Percentiles rank a stretch among this genome's conserved stretches.
Evolutionary conservation across 2,329 filamentous ascomycete species (phyloP).

Genomic region (Diaporthe australafricana): DNA sequence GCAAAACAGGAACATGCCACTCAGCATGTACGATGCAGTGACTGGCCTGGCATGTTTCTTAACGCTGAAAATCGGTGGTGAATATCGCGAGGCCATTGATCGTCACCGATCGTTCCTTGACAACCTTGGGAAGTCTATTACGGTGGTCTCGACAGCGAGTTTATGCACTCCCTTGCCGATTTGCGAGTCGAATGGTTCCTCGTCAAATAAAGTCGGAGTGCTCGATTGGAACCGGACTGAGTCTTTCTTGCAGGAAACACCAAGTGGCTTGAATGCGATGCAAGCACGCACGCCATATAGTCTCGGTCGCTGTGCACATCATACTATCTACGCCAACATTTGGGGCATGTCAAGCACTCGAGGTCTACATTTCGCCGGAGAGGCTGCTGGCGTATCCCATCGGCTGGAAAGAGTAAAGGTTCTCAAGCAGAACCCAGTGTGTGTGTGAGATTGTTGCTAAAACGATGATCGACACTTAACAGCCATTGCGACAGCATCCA

Average conservation of each 20-base stretch:
- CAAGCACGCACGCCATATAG: background rate
- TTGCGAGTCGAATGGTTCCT: conserved; percentile 38
- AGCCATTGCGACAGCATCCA: too few relatives aligned
- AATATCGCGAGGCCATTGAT: conserved; percentile 40
- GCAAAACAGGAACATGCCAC: conserved; percentile 37
- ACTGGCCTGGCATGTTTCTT: conserved; percentile 39
- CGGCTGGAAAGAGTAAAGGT: conserved; percentile 10
- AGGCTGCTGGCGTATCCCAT: conserved; percentile 1
- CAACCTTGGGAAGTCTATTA: too few relatives aligned
- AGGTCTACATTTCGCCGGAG: background rate
- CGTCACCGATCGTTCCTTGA: conserved; percentile 39
- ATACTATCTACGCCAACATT: background rate
- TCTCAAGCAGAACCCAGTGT: too few relatives aligned
- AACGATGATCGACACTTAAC: too few relatives aligned
- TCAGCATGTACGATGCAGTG: conserved; percentile 37
- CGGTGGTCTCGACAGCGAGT: too few relatives aligned
- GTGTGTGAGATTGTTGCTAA: too few relatives aligned
- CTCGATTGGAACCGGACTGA: background rate
- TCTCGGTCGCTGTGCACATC: background rate
- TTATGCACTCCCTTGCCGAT: too few relatives aligned
- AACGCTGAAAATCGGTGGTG: conserved; percentile 33
- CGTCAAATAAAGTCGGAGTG: too few relatives aligned
- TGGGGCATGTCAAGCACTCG: background rate
- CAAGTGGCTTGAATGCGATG: background rate
- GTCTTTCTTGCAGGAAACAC: background rate